Evolutionary conservation across 2,329 filamentous ascomycete species (phyloP), one percentile per base, ranked within the genome.

Genomic region (Arthrinium puccinioides): DNA sequence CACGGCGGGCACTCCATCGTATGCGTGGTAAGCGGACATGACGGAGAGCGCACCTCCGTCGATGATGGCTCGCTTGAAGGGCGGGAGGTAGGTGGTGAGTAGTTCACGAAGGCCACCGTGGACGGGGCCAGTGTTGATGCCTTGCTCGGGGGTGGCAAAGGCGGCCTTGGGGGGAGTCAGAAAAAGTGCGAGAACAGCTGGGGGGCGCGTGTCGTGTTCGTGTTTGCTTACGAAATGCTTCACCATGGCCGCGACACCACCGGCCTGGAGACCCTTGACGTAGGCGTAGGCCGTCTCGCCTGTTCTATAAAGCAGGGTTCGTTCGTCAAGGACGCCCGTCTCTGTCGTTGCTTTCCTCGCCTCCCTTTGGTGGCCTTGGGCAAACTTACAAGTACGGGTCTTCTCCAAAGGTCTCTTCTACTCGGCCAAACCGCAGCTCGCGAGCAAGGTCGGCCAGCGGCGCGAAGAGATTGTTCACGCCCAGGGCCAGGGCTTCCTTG

Each of bases 1-100:
- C 34, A 85, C 74, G 0, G 76, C 69, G 1, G 84, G 81, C 11
- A 84, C 65, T 2, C 83, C 84, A 45, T 88, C 84, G 44, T 87
- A 85, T 37, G 79, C 78, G 50, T 84, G 76, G 51, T 88, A 88
- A 0, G 83, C 75, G 21, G 79, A 77, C 84, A 88, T 88, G 47
- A 87, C 74, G 27, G 73, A 71, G 51, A 70, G 79, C 3, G 79
- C 83, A 9, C 73, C 79, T 9, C 64, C 79, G 49, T 86, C 83
- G 23, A 86, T 74, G 42, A 87, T 86, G 10, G 82, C 72, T 13
- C 79, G 70, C 55, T 83, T 82, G 58, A 84, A 85, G 0, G 76
- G 51, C 3, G 74, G 76, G 4, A 82, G 59, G 42, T 69, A 70
- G 4, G 72, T 76, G 23, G 68, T 74, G 23, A 73, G 63, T 4